Evolutionary conservation across 73 alveolate species (phyloP), one percentile per base, ranked within the genome.

Genomic region (Paramecium tetraurelia): DNA sequence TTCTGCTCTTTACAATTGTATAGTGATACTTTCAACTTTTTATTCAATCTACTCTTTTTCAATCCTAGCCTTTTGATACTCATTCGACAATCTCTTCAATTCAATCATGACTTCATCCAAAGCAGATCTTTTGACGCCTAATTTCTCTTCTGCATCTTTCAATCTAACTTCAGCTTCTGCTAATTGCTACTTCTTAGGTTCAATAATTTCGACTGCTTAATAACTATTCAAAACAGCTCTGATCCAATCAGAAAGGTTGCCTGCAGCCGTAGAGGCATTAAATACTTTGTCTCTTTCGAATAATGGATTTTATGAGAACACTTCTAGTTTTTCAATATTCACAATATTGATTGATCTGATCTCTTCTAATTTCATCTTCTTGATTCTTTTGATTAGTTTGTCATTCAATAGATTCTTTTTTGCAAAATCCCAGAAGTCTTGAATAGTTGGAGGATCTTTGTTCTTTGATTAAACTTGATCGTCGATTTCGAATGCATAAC

Each of bases 161-260:
- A 97, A 93, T 77, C 95, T 96, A 29, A 95, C 97, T 92, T 98
- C 95, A 43, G 99, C 99, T 59, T 97, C 99, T 43, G 97, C 99
- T 75, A 98, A 96, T 93, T 98, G 95, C 57, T 95, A 95, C 93
- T 97, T 96, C 95, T 98, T 98, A n/a, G 99, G 99, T 92, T 96
- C 98, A 58, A 99, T 98, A 70, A 96, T 97, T 93, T 97, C 97
- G 95, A 98, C 96, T n/a, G 93, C 93, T 43, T 86, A 53, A 38
- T 86, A 86, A 40, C 88, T 86, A 38, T 58, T 22, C 27, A 90
- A 86, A 48, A 97, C 97, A 29, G 99, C 99, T 92, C 98, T 95
- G 1, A 97, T 97, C 99, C 99, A 97, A 84, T 93, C 95, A 2
- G 98, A 95, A 4, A 97, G 96, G 38, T 96, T 96, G 21, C 92